Evolutionary conservation across 2,329 filamentous ascomycete genomes (phyloP), one percentile per base, ranked within the genome.

Genomic region (Tolypocladium album): DNA sequence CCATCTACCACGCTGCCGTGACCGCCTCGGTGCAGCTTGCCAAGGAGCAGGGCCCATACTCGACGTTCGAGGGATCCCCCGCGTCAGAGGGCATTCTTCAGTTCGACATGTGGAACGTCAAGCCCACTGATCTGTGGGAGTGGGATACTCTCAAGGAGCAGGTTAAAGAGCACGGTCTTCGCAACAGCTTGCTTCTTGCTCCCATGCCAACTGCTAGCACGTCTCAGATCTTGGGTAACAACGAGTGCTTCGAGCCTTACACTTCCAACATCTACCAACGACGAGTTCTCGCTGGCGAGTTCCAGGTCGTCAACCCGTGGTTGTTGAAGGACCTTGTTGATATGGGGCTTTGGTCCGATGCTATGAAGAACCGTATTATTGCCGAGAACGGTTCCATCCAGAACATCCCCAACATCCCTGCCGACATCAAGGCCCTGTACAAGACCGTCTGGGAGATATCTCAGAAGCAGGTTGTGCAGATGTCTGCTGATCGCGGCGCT

Each of bases 341-440:
- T 72, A 90, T 97, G 80, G 94, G 94, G 63, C 83, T 99, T 53
- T 99, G 94, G 94, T 97, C 93, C 56, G 93, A 99, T 78, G 91
- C 92, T 79, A 99, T 99, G 94, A 99, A 99, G 88, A 99, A 99
- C 82, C 92, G 94, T 69, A 99, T 99, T 82, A 99, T 99, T 70
- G 89, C 94, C 61, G 93, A 97, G 64, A 90, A 90, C 67, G 94
- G 94, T 66, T 97, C 93, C 24, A 89, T 99, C 60, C 94, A 97
- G 76, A 93, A 94, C 76, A 93, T 99, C 64, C 90, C 93, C 72
- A 97, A 95, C 78, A 97, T 99, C 64, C 93, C 94, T 17, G 85
- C 89, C 39, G 94, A 99, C 68, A 89, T 96, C 82, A 99, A 99
- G 82, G 87, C 88, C 45, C 84, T 99, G 8, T 99, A 99, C 85